These are phyloP conservation scores for Solanum appendiculatum DNA, from an alignment of 257 asterid genomes.

Conservation along the genomic window DNA sequence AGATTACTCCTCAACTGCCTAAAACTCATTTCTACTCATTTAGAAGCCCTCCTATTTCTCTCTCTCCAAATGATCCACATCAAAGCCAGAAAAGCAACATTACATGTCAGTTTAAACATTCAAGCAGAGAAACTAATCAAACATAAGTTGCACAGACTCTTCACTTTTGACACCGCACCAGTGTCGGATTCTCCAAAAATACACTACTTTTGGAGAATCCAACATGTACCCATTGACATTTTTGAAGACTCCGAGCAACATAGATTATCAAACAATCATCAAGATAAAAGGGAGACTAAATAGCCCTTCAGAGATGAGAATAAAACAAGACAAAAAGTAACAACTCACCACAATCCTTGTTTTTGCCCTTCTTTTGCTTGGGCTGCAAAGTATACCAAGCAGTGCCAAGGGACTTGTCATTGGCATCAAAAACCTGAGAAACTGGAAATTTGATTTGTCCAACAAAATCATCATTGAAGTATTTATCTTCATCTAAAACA, in stretches of 20 bases:
- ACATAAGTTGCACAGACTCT: not conserved
- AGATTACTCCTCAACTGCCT: not conserved
- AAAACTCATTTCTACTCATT: not conserved
- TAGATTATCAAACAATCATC: not conserved
- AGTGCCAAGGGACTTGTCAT: constrained; percentile 77
- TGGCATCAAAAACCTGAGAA: constrained; percentile 64
- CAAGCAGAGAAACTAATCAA: not conserved
- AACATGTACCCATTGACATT: not conserved
- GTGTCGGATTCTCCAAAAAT: not conserved
- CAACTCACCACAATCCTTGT: constrained; percentile 64
- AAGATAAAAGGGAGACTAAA: not conserved
- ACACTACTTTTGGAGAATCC: not conserved
- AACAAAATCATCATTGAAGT: constrained; percentile 80
- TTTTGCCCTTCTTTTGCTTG: constrained; percentile 67
- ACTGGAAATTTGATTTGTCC: constrained; percentile 72
- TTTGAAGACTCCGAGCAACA: not conserved
- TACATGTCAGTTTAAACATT: not conserved
- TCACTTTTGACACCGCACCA: not conserved
- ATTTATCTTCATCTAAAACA: constrained; percentile 91
- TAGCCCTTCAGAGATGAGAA: not conserved
- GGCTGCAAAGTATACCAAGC: constrained; percentile 86
- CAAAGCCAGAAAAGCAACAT: not conserved
- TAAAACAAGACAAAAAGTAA: not conserved
- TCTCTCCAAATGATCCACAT: not conserved
- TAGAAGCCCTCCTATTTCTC: not conserved